Base-by-base conservation (phyloP, 768 basidiomycete species). In the Trametes villosa region DNA sequence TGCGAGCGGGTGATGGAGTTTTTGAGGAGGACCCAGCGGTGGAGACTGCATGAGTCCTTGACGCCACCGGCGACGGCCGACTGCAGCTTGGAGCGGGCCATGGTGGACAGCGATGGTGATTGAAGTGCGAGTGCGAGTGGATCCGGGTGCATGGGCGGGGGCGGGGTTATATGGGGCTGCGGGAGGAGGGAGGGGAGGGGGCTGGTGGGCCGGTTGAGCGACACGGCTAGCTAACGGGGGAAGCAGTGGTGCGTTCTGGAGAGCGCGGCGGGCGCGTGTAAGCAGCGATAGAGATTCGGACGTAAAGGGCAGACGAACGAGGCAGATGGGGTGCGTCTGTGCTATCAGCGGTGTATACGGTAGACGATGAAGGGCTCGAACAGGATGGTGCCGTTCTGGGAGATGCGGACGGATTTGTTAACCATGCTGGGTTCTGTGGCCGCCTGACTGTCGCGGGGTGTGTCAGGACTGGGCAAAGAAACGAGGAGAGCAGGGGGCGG, bases 281-380 rank as follows among this genome's bases (percentile, higher is more conserved):
- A 11, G 17, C 18, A 18, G 18, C 13, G 58, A 57, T 26, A 54
- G 60, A 44, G 52, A 40, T 44, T 30, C 18, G 57, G 47, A 42
- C 45, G 42, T 22, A 40, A 51, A 57, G 63, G 47, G 59, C 54
- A 22, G 47, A 61, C 65, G 18, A 46, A 68, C 45, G 53, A 66
- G 36, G 50, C 52, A 60, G 48, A 50, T 40, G 57, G 40, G 17
- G 40, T 44, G 57, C 33, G 46, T 47, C 53, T 45, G 48, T 24
- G 27, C 17, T 66, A 71, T 83, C 72, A 82, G 72, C 77, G 77
- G 79, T 87, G 85, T 92, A 92, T 92, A 75, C 91, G 91, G 77
- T 91, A 85, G 75, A 91, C 90, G 76, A 91, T 87, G 80, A 89
- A 86, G 63, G 91, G 91, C 80, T 91, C 90, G 75, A 92, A 92